These are phyloP conservation scores for Arachis monticola DNA, from an alignment of 331 rosid species.

Conservation along the genomic window DNA sequence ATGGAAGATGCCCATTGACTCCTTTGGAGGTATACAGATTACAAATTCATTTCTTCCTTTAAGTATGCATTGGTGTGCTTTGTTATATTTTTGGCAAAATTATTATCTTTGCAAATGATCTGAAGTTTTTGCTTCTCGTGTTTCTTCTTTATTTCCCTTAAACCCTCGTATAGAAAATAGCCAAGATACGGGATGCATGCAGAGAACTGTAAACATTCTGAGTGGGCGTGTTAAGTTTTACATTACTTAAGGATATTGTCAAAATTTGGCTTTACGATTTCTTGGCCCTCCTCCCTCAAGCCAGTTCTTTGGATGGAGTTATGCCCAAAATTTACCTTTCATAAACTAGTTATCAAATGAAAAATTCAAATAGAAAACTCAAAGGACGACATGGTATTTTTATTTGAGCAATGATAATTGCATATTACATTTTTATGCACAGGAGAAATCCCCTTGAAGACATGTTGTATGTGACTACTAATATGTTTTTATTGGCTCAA, in stretches of 20 bases:
- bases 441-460: not conserved
- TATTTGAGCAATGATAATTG: not conserved
- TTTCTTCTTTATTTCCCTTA: not conserved
- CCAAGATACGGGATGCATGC: not conserved
- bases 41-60: constrained; percentile 11
- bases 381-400: not conserved
- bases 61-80: not conserved
- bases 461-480: not conserved
- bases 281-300: too few species aligned
- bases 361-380: constrained; percentile 15
- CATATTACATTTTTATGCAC: not conserved
- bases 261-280: too few species aligned
- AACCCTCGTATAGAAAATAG: not conserved
- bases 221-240: too few species aligned
- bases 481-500: not conserved
- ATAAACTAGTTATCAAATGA: constrained; percentile 1
- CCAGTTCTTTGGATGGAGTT: too few species aligned
- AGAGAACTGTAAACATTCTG: not conserved
- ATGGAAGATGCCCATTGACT: constrained; percentile 96
- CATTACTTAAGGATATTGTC: too few species aligned
- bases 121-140: not conserved
- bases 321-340: too few species aligned
- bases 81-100: not conserved
- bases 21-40: constrained; percentile 81
- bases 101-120: not conserved